These are phyloP conservation scores for Pseudovirgaria hyperparasitica DNA, from an alignment of 2,329 filamentous ascomycete species.

Conservation along the genomic window DNA sequence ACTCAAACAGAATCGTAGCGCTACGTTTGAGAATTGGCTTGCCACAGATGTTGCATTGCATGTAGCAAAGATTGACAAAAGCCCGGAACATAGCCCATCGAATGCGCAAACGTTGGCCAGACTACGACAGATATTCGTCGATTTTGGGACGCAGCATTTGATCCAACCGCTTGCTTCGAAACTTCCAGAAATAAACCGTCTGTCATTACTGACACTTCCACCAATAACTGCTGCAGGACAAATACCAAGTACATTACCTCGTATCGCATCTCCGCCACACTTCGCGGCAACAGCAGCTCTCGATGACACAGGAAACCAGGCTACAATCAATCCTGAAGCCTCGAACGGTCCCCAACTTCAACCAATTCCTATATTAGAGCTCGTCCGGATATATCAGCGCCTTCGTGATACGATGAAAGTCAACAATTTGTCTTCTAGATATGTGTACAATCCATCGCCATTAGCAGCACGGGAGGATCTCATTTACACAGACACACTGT, in stretches of 20 bases:
- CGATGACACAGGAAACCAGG: too few relatives aligned
- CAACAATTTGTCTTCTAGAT: slow-evolving; percentile 37
- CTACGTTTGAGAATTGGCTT: slow-evolving; percentile 57
- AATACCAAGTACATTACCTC: slow-evolving; percentile 20
- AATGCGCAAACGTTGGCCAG: too few relatives aligned
- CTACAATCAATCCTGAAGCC: too few relatives aligned
- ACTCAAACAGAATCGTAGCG: slow-evolving; percentile 44
- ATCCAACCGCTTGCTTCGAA: slow-evolving; percentile 35
- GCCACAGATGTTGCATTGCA: slow-evolving; percentile 41
- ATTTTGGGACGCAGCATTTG: slow-evolving; percentile 38
- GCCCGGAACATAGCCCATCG: too few relatives aligned
- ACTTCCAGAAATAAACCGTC: slow-evolving; percentile 21
- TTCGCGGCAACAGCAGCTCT: too few relatives aligned
- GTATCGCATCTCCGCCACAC: too few relatives aligned
- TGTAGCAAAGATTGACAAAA: slow-evolving; percentile 37
- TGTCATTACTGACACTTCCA: slow-evolving; percentile 9
- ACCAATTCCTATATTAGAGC: slow-evolving; percentile 28
- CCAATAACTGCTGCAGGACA: slow-evolving; percentile 6
- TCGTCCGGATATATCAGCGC: slow-evolving; percentile 43
- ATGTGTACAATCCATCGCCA: slow-evolving; percentile 29
- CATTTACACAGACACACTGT: slow-evolving; percentile 45
- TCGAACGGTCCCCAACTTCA: too few relatives aligned
- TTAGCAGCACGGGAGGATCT: slow-evolving; percentile 31
- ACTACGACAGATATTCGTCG: slow-evolving; percentile 36
- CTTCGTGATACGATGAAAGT: slow-evolving; percentile 41